phyloP scores from a whole-genome alignment of 495 filamentous ascomycete genomes.

The Aspergillus campestris region DNA sequence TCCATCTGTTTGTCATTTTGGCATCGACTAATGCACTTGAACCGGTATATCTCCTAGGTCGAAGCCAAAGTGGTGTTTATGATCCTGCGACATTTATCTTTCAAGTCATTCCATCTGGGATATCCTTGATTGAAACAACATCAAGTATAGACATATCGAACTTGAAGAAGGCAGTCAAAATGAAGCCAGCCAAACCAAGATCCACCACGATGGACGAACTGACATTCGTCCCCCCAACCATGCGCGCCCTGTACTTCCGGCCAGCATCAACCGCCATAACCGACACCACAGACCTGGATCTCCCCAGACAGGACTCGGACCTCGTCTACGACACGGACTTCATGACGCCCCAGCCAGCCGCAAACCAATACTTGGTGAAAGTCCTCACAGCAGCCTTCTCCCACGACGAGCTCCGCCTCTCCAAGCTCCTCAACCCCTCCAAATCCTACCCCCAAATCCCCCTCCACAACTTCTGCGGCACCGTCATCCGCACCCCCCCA shows the following conservation, averaged over 20 bases:
- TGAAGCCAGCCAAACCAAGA: constrained; percentile 18
- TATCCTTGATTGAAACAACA: too few species aligned
- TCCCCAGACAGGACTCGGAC: constrained; percentile 13
- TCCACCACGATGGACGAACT: constrained; percentile 28
- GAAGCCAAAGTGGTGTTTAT: too few species aligned
- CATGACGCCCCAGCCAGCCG: constrained; percentile 30
- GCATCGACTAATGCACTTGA: too few species aligned
- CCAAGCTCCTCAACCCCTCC: constrained; percentile 34
- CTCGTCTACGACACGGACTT: constrained; percentile 28
- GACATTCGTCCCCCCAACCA: constrained; percentile 25
- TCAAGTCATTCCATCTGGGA: too few species aligned
- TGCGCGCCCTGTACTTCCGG: constrained; percentile 35
- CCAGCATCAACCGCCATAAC: constrained; percentile 14
- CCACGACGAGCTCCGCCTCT: constrained; percentile 43
- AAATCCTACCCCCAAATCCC: constrained; percentile 42
- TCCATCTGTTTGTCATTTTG: too few species aligned
- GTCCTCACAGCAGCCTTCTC: constrained; percentile 49
- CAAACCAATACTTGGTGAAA: constrained; percentile 49
- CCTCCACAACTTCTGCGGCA: constrained; percentile 49
- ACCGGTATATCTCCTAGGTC: too few species aligned
- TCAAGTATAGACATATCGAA: not conserved
- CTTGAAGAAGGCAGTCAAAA: not conserved
- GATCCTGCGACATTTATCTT: too few species aligned
- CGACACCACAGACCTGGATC: constrained; percentile 3
- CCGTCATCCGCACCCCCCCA: constrained; percentile 39